phyloP scores from a whole-genome alignment of 495 filamentous ascomycete species.

The Talaromyces liani region DNA sequence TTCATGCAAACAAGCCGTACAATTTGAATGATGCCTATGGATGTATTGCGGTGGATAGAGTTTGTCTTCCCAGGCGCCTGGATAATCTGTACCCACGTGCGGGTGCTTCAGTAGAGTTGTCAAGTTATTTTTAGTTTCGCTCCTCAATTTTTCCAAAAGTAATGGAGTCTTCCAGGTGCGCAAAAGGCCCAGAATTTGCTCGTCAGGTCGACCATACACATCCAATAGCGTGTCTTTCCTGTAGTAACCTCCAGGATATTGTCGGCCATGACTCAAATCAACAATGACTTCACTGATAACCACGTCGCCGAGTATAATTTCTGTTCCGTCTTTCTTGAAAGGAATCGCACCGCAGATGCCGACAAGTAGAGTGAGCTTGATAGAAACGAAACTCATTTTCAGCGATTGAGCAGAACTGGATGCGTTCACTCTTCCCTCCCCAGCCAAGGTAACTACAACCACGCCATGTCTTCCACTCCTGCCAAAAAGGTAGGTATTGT shows the following conservation, averaged over 20 bases:
- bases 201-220: conserved; percentile 17
- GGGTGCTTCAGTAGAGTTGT: not conserved
- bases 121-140: not conserved
- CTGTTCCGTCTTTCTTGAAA: conserved; percentile 9
- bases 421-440: conserved; percentile 15
- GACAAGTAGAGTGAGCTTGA: conserved; percentile 20
- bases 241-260: conserved; percentile 13
- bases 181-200: conserved; percentile 22
- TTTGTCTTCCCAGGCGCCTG: conserved; percentile 12
- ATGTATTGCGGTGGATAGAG: conserved; percentile 11
- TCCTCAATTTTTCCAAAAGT: not conserved
- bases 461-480: conserved; percentile 17
- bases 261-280: conserved; percentile 27
- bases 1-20: not conserved
- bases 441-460: conserved; percentile 18
- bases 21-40: conserved; percentile 12
- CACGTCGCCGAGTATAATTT: conserved; percentile 35
- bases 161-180: conserved; percentile 4
- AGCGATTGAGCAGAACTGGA: conserved; percentile 14
- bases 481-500: conserved; percentile 21
- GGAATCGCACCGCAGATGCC: conserved; percentile 24
- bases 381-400: conserved; percentile 12
- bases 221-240: conserved; percentile 17
- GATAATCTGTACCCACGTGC: conserved; percentile 10
- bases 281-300: conserved; percentile 29